A percentile compares a stretch with the other conserved stretches of the same genome.
Conservation (phyloP, 106 monocot species). For the Dioscorea alata region DNA sequence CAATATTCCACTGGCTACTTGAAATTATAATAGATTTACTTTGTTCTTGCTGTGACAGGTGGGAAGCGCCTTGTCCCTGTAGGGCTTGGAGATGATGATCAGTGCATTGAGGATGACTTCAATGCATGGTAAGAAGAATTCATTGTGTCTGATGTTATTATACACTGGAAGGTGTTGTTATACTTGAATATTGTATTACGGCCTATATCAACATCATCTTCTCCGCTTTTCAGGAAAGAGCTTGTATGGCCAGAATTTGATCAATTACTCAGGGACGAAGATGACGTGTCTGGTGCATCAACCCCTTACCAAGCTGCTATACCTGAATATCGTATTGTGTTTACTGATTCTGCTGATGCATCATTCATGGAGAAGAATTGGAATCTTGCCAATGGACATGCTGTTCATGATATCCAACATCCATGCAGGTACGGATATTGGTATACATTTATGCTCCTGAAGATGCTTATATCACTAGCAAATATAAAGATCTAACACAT, state of each 20-base stretch:
- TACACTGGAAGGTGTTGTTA: too few species aligned
- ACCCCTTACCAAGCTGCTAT: slow-evolving; percentile 53
- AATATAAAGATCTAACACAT: too few species aligned
- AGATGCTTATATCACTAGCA: too few species aligned
- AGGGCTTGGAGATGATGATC: slow-evolving; percentile 96
- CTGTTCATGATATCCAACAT: slow-evolving; percentile 50
- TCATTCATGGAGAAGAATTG: slow-evolving; percentile 25
- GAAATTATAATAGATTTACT: too few species aligned
- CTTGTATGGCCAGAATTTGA: slow-evolving; percentile 68
- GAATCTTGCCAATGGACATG: slow-evolving; percentile 56
- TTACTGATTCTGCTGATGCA: slow-evolving; percentile 23
- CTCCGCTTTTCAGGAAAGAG: slow-evolving; percentile 40
- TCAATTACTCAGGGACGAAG: slow-evolving; percentile 50
- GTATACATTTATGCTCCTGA: too few species aligned
- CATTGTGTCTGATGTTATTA: background rate
- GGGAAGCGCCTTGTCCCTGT: slow-evolving; percentile 62
- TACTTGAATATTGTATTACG: too few species aligned
- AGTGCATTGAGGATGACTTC: slow-evolving; percentile 92
- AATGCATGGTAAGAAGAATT: slow-evolving; percentile 62
- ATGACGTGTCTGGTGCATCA: slow-evolving; percentile 26
- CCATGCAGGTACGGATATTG: slow-evolving; percentile 55
- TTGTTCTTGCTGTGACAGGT: slow-evolving; percentile 32
- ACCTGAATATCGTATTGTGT: slow-evolving; percentile 62
- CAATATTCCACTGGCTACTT: too few species aligned
- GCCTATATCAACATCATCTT: background rate